phyloP scores from a whole-genome alignment of 129 eudicot genomes.

The Flaveria sonorensis region DNA sequence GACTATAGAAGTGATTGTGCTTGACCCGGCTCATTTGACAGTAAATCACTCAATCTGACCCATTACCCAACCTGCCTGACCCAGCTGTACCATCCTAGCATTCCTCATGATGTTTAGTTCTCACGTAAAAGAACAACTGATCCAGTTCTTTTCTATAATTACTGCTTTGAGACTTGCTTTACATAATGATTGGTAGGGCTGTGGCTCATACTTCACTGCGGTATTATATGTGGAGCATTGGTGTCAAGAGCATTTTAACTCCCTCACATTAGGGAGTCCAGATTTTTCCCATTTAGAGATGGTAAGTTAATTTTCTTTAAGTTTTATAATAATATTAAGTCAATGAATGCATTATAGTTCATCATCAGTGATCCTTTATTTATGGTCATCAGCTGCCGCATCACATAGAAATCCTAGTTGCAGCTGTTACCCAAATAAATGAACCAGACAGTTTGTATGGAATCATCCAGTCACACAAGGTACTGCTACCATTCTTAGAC shows the following conservation, averaged over 20 bases:
- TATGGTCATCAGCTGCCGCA: conserved; percentile 64
- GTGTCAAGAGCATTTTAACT: conserved; percentile 88
- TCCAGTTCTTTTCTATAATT: conserved; percentile 7
- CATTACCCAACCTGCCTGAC: background rate
- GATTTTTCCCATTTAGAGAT: conserved; percentile 85
- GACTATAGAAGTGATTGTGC: background rate
- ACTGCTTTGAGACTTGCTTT: conserved; percentile 15
- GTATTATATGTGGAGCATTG: conserved; percentile 94
- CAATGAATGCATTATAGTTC: background rate
- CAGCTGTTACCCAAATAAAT: conserved; percentile 95
- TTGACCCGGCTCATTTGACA: background rate
- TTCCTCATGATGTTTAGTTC: background rate
- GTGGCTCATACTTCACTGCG: conserved; percentile 96
- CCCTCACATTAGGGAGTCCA: conserved; percentile 82
- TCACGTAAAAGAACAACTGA: background rate
- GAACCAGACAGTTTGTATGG: conserved; percentile 99
- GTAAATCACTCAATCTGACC: background rate
- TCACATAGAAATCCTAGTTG: conserved; percentile 78
- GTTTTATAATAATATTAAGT: background rate
- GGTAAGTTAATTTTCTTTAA: conserved; percentile 34
- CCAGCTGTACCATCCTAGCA: background rate
- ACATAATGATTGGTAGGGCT: conserved; percentile 47
- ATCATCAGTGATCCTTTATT: background rate
- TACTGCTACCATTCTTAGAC: conserved; percentile 30
- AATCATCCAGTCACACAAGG: conserved; percentile 93